These are phyloP conservation scores for Amaranthus palmeri DNA, from an alignment of 148 eudicot species.

Conservation along the genomic window DNA sequence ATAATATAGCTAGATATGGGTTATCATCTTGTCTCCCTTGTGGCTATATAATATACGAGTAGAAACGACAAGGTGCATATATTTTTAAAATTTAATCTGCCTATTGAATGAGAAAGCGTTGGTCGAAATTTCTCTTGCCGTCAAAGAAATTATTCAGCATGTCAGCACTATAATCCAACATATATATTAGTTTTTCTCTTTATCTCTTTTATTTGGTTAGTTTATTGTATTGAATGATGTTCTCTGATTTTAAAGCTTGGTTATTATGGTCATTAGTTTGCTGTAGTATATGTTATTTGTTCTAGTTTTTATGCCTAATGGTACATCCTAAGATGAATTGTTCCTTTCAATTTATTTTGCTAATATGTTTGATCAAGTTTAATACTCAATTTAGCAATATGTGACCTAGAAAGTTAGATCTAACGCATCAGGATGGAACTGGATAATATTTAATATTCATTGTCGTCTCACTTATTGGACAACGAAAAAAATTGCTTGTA, in stretches of 20 bases:
- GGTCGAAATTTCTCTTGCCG: background rate
- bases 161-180: background rate
- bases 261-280: background rate
- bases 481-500: background rate
- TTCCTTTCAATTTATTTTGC: background rate
- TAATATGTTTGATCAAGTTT: background rate
- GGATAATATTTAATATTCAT: background rate
- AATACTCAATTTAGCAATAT: background rate
- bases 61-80: background rate
- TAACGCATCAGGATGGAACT: background rate
- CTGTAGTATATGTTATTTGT: background rate
- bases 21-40: background rate
- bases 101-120: background rate
- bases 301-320: background rate
- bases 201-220: background rate
- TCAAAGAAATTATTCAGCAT: background rate
- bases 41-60: background rate
- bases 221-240: background rate
- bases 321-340: background rate
- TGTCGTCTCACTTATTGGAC: background rate
- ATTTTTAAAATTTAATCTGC: too few relatives aligned
- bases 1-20: constrained; percentile 10
- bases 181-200: background rate
- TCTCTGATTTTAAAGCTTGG: background rate
- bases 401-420: background rate